phyloP scores from a whole-genome alignment of 2,329 filamentous ascomycete genomes.

The Diaporthe sp. region DNA sequence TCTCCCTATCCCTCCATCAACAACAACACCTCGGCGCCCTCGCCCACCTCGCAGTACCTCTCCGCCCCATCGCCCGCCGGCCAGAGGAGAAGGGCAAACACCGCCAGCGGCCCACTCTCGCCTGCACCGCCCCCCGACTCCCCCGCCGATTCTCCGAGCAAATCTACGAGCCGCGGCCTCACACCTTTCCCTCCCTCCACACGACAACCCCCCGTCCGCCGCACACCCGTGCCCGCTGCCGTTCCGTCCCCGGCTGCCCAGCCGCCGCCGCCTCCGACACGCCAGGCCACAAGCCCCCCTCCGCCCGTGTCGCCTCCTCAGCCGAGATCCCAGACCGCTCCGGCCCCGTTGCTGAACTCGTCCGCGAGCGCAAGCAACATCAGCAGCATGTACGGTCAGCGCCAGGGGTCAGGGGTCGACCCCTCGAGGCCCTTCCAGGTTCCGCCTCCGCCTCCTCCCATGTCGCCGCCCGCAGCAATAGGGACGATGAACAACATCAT shows the following conservation, averaged over 20 bases:
- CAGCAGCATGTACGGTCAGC: conserved; percentile 67
- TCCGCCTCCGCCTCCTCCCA: conserved; percentile 67
- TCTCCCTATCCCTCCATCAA: conserved; percentile 41
- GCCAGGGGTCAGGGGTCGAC: conserved; percentile 63
- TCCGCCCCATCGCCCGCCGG: conserved; percentile 35
- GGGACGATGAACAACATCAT: conserved; percentile 62
- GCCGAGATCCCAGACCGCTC: conserved; percentile 21
- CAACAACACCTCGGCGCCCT: not conserved
- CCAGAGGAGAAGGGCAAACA: conserved; percentile 39
- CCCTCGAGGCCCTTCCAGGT: conserved; percentile 67
- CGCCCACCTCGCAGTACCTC: conserved; percentile 34
- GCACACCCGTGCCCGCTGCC: conserved; percentile 15
- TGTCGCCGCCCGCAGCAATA: conserved; percentile 61
- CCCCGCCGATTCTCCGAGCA: conserved; percentile 34
- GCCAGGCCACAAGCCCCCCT: conserved; percentile 35
- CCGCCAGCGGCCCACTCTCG: conserved; percentile 41
- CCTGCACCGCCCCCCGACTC: conserved; percentile 35
- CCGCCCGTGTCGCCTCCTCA: conserved; percentile 31
- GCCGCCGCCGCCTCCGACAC: conserved; percentile 33
- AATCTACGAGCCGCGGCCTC: conserved; percentile 16
- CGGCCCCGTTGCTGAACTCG: conserved; percentile 32
- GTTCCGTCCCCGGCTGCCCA: conserved; percentile 19
- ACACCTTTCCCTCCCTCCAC: conserved; percentile 1
- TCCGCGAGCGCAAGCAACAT: conserved; percentile 46
- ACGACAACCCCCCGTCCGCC: conserved; percentile 24